Percentiles rank a stretch among this genome's conserved stretches.
Conservation (phyloP, 2,329 filamentous ascomycete species). For the Blumeriella jaapii region DNA sequence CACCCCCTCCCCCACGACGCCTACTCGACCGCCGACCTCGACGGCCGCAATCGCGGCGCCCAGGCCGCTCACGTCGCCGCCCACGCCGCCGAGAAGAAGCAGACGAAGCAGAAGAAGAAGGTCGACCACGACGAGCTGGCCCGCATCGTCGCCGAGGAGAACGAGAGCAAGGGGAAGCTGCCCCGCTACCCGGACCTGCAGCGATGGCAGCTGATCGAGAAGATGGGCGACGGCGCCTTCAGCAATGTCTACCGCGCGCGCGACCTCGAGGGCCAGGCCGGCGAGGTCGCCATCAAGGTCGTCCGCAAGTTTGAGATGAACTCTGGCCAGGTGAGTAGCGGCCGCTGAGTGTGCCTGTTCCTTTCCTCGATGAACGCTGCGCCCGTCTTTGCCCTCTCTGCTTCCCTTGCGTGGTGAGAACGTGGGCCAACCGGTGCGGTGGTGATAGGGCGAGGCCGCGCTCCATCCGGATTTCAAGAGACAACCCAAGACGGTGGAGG, state of each 20-base stretch:
- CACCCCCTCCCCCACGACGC: slow-evolving; percentile 39
- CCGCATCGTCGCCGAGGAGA: slow-evolving; percentile 84
- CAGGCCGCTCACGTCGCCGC: slow-evolving; percentile 56
- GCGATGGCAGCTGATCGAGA: slow-evolving; percentile 77
- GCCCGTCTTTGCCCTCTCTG: slow-evolving; percentile 9
- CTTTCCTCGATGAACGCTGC: slow-evolving; percentile 22
- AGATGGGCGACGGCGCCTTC: slow-evolving; percentile 98
- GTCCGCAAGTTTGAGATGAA: slow-evolving; percentile 99
- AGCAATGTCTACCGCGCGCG: slow-evolving; percentile 93
- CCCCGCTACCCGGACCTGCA: slow-evolving; percentile 78
- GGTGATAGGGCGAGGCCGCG: slow-evolving; percentile 74
- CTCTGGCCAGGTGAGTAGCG: slow-evolving; percentile 79
- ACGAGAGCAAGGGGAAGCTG: slow-evolving; percentile 72
- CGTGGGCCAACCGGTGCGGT: slow-evolving; percentile 38
- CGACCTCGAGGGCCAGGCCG: slow-evolving; percentile 58
- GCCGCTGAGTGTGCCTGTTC: slow-evolving; percentile 17
- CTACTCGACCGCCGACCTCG: slow-evolving; percentile 49
- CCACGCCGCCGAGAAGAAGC: slow-evolving; percentile 50
- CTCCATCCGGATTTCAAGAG: slow-evolving; percentile 95
- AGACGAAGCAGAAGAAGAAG: slow-evolving; percentile 33
- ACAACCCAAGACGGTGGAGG: slow-evolving; percentile 92
- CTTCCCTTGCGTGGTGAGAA: not conserved
- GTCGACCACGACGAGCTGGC: slow-evolving; percentile 61
- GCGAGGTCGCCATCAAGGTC: slow-evolving; percentile 93
- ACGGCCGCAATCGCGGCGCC: slow-evolving; percentile 54